Evolutionary conservation across 2,329 filamentous ascomycete species (phyloP).

Genomic region (Cladosporium sp.): DNA sequence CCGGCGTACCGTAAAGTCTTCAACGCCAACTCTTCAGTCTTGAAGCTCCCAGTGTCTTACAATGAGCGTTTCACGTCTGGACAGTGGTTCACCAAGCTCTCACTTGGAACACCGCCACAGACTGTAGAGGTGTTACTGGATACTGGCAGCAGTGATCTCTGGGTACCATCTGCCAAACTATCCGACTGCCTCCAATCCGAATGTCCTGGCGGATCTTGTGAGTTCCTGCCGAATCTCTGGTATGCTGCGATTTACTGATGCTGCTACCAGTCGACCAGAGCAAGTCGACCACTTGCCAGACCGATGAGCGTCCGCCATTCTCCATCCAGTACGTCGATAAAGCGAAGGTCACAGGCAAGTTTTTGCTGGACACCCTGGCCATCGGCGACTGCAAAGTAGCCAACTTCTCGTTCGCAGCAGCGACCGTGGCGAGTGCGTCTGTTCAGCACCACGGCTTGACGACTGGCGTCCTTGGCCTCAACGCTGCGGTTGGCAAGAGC

Average conservation of each 20-base stretch:
- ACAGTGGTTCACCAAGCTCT: background rate
- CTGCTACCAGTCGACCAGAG: background rate
- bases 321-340: background rate
- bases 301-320: background rate
- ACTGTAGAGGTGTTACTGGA: constrained; percentile 15
- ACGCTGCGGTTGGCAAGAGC: background rate
- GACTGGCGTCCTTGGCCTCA: constrained; percentile 8
- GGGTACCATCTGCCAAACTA: background rate
- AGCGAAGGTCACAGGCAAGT: background rate
- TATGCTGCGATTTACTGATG: background rate
- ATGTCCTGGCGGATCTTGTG: background rate
- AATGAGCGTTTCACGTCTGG: background rate
- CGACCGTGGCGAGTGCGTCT: background rate
- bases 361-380: background rate
- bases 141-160: constrained; percentile 20
- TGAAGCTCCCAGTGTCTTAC: background rate
- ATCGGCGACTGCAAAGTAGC: background rate
- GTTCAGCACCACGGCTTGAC: background rate
- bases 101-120: constrained; percentile 20
- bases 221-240: background rate
- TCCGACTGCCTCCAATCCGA: background rate
- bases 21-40: background rate
- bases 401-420: background rate
- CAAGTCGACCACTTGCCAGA: background rate
- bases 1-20: background rate